Conservation (phyloP, 768 basidiomycete genomes). For the Coprinellus micaceus region DNA sequence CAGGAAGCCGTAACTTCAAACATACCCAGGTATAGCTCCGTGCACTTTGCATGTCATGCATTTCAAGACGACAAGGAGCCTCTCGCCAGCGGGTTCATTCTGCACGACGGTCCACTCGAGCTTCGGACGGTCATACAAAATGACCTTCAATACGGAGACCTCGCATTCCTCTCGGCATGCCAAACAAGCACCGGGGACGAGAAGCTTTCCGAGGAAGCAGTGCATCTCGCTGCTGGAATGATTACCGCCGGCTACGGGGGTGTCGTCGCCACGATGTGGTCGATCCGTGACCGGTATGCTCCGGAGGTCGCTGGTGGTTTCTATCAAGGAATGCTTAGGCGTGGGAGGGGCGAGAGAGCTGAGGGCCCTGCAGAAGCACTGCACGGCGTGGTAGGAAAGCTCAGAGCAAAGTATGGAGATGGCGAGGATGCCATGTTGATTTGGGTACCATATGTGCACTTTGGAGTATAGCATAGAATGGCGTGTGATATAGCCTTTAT, state of each 20-base stretch:
- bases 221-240: slow-evolving; percentile 20
- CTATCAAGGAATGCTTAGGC: slow-evolving; percentile 1
- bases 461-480: not conserved
- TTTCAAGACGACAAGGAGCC: slow-evolving; percentile 8
- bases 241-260: slow-evolving; percentile 15
- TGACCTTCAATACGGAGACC: slow-evolving; percentile 7
- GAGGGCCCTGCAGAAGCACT: not conserved
- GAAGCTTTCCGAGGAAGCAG: slow-evolving; percentile 13
- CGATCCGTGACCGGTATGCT: slow-evolving; percentile 14
- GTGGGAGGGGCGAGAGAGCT: not conserved
- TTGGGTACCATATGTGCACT: not conserved
- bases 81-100: slow-evolving; percentile 11
- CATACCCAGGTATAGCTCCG: slow-evolving; percentile 8
- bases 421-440: not conserved
- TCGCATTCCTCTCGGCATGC: slow-evolving; percentile 17
- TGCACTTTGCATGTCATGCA: slow-evolving; percentile 17
- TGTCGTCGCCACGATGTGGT: slow-evolving; percentile 19
- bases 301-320: slow-evolving; percentile 11
- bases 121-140: slow-evolving; percentile 10
- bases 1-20: not conserved
- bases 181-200: slow-evolving; percentile 15
- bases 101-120: slow-evolving; percentile 9
- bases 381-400: not conserved
- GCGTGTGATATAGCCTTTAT: too few species aligned
- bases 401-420: not conserved